Base-by-base conservation (phyloP, 2,329 filamentous ascomycete species). In the Rhexocercosporidium sp. region DNA sequence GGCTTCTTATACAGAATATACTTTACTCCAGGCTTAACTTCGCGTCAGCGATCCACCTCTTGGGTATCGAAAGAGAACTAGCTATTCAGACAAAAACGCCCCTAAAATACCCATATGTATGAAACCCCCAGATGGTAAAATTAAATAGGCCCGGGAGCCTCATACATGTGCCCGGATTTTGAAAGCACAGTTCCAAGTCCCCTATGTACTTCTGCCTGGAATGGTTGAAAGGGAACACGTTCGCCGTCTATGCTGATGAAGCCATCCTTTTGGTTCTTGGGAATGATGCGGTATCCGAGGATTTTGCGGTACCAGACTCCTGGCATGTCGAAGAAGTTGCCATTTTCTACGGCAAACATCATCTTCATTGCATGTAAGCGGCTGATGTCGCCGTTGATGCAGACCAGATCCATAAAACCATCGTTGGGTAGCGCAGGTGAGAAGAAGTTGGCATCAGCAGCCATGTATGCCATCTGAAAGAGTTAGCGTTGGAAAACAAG, bases 171-270 rank as follows among this genome's bases (percentile, higher is more conserved):
- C 2, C 86, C 92, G 31, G 83, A 87, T 79, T 91, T 93, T 59
- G 92, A 93, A 70, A 98, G 82, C n/a, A 95, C 92, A 3, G 92
- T 93, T 0, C 93, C 96, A 27, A 99, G 82, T 0, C 91, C 92
- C 62, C 83, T 86, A 78, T 97, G 93, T 7, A 97, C 85, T 80
- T 99, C 96, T 2, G 90, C 93, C 81, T 99, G 96, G 77, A 97
- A 96, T 0, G 93, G 91, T 73, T 90, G 90, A 77, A 97, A 98
- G 0, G 93, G 92, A 2, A 97, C 84, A 63, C 87, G 86, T 80
- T 99, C 96, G 44, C 96, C 96, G 76, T 98, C 96, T 71, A 99
- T 93, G 77, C 93, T 96, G 77, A 99, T 96, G 78, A 92, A 96
- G 1, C 95, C 95, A 69, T 90, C 85, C 46, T 86, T 82, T 74